phyloP scores from a whole-genome alignment of 2,329 filamentous ascomycete species.

The Chaetomiaceae sp. region DNA sequence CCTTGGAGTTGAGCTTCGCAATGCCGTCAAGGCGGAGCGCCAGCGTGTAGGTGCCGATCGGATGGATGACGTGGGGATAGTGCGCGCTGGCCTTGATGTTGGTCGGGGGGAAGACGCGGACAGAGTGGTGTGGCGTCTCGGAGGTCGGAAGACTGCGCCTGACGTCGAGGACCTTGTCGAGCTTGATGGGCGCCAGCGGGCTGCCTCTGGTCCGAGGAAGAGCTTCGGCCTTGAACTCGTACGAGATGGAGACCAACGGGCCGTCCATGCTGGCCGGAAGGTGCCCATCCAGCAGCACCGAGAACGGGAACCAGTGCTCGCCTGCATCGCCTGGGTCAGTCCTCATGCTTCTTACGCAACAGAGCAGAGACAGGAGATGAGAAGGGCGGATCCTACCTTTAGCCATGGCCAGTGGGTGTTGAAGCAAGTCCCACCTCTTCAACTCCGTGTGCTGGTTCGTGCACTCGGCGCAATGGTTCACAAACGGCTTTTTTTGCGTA shows the following conservation, averaged over 20 bases:
- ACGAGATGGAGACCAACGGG: conserved; percentile 67
- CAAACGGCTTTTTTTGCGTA: conserved; percentile 77
- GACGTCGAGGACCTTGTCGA: conserved; percentile 66
- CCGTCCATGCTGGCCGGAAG: conserved; percentile 81
- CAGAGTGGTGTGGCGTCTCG: conserved; percentile 78
- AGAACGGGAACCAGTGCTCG: conserved; percentile 80
- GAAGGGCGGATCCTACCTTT: conserved; percentile 39
- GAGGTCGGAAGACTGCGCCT: conserved; percentile 72
- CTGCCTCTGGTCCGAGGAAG: conserved; percentile 48
- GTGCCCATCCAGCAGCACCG: conserved; percentile 76
- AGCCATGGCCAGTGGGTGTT: conserved; percentile 46
- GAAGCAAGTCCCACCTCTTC: conserved; percentile 74
- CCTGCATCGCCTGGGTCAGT: conserved; percentile 37
- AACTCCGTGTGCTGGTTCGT: conserved; percentile 66
- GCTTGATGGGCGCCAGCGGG: conserved; percentile 45
- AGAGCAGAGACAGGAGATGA: not conserved
- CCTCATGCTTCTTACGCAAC: not conserved
- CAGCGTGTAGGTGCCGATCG: conserved; percentile 76
- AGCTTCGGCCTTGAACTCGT: conserved; percentile 68
- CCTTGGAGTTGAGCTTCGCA: conserved; percentile 62
- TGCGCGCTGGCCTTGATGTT: conserved; percentile 84
- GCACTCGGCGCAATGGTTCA: conserved; percentile 74
- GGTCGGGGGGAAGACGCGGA: conserved; percentile 93
- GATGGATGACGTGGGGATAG: conserved; percentile 78
- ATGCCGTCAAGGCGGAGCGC: conserved; percentile 83